Base-by-base conservation (phyloP, 2,329 filamentous ascomycete genomes). In the Fusarium staphyleae region DNA sequence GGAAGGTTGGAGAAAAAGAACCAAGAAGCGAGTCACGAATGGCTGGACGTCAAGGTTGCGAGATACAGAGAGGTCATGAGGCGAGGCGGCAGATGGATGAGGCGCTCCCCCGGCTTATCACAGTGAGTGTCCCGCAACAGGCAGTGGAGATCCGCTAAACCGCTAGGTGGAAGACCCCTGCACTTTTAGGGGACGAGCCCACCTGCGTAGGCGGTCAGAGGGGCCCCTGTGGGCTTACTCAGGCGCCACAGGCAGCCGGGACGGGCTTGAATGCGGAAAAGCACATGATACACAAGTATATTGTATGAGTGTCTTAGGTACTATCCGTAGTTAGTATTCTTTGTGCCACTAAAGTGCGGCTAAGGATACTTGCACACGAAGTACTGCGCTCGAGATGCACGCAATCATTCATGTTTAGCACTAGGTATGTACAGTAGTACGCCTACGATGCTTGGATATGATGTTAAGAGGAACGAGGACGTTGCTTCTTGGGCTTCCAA, bases 31-130 rank as follows among this genome's bases (percentile, higher is more conserved):
- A 55, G 43, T 61, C 52, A 54, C 40, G 50, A 47, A 60, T 34
- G 58, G 43, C 34, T 60, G 42, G 43, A 52, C 30, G 56, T 53
- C 41, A 51, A 59, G 48, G 44, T 47, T 60, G 22, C 39, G 30
- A 48, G 47, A 48, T 53, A 49, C 54, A 48, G 48, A 45, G 40
- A 45, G 65, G 65, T 67, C 65, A 67, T 67, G 65, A 67, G 65
- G 65, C 63, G 52, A 63, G 59, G 52, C 55, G 53, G 52, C 57
- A 62, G 49, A 63, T 53, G 61, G 62, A 64, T 48, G 60, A 65
- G 64, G 47, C 49, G 47, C 33, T 34, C 43, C n/a, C 36, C 39
- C 57, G 57, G 60, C 64, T 66, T 66, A 67, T 66, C 64, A 58
- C 50, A 52, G 47, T 66, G 63, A 55, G 56, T 61, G 62, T 58